Conservation (phyloP, 768 basidiomycete genomes). For the Kwoniella newhampshirensis region DNA sequence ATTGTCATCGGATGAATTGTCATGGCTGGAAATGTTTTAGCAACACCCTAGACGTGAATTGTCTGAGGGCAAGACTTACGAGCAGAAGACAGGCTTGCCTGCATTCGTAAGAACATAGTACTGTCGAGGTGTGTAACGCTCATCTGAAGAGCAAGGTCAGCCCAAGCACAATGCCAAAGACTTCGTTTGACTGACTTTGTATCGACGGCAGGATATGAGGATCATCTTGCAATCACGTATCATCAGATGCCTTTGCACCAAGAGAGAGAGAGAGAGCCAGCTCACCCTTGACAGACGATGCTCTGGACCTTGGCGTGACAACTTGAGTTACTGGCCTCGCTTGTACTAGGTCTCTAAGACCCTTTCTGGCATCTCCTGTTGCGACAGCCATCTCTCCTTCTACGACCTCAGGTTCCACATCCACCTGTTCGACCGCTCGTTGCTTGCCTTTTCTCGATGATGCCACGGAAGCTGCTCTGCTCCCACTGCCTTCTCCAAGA, state of each 20-base stretch:
- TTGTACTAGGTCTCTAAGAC: conserved; percentile 23
- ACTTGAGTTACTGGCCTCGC: too few species aligned
- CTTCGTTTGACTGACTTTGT: neutral
- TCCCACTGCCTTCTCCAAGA: too few species aligned
- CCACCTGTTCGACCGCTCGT: conserved; percentile 15
- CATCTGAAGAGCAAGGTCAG: conserved; percentile 1
- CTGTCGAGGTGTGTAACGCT: conserved; percentile 57
- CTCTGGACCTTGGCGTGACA: conserved; percentile 2
- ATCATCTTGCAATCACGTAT: neutral
- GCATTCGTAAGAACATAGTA: conserved; percentile 94
- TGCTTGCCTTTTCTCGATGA: conserved; percentile 35
- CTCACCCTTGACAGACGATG: conserved; percentile 6
- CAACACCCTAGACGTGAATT: neutral
- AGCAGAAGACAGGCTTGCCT: conserved; percentile 94
- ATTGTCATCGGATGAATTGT: conserved; percentile 60
- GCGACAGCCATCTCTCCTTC: conserved; percentile 22
- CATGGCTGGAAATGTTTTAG: conserved; percentile 61
- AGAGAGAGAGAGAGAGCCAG: neutral
- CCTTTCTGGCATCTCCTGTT: conserved; percentile 15
- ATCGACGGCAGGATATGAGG: neutral
- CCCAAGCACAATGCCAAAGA: neutral
- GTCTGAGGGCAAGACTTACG: conserved; percentile 57
- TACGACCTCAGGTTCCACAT: conserved; percentile 7
- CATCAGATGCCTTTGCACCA: neutral
- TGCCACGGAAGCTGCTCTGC: too few species aligned